A percentile compares a stretch with the other conserved stretches of the same genome.
Conservation (phyloP, 1,284 basidiomycete genomes). For the Athelia psychrophila region DNA sequence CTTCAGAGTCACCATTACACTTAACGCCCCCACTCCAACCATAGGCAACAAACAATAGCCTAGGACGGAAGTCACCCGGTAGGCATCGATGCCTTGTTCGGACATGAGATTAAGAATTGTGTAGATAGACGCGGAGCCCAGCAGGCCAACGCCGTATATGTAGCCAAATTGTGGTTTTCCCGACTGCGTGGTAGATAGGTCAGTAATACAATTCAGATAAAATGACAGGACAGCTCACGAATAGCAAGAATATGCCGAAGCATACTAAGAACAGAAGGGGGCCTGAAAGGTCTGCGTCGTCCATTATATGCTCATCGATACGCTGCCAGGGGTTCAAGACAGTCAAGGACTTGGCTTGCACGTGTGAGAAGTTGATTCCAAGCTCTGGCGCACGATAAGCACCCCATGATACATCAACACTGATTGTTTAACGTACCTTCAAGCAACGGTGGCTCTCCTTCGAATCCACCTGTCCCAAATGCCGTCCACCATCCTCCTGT, state of each 20-base stretch:
- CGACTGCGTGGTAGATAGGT: slow-evolving; percentile 51
- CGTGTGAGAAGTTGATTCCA: slow-evolving; percentile 97
- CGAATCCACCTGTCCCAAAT: slow-evolving; percentile 93
- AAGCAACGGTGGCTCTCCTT: slow-evolving; percentile 90
- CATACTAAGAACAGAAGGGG: slow-evolving; percentile 94
- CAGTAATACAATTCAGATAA: slow-evolving; percentile 5
- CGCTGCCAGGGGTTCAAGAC: slow-evolving; percentile 90
- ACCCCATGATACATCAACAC: not conserved
- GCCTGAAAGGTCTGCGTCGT: slow-evolving; percentile 97
- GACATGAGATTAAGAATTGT: slow-evolving; percentile 97
- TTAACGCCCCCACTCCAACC: slow-evolving; percentile 92
- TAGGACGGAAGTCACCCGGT: slow-evolving; percentile 92
- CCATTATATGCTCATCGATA: slow-evolving; percentile 96
- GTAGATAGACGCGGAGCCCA: slow-evolving; percentile 95
- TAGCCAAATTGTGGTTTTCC: slow-evolving; percentile 99
- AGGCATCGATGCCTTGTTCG: slow-evolving; percentile 93
- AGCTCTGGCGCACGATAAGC: slow-evolving; percentile 71
- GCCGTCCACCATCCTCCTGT: slow-evolving; percentile 89
- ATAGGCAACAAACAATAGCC: slow-evolving; percentile 98
- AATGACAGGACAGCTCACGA: slow-evolving; percentile 58
- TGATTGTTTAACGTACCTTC: slow-evolving; percentile 61
- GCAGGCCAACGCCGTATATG: slow-evolving; percentile 95
- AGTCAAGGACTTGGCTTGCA: slow-evolving; percentile 90
- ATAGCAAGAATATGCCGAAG: slow-evolving; percentile 88
- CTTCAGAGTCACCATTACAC: slow-evolving; percentile 88